Evolutionary conservation across 805 yeast genomes (phyloP).

Genomic region (Metschnikowia amazonensis): DNA sequence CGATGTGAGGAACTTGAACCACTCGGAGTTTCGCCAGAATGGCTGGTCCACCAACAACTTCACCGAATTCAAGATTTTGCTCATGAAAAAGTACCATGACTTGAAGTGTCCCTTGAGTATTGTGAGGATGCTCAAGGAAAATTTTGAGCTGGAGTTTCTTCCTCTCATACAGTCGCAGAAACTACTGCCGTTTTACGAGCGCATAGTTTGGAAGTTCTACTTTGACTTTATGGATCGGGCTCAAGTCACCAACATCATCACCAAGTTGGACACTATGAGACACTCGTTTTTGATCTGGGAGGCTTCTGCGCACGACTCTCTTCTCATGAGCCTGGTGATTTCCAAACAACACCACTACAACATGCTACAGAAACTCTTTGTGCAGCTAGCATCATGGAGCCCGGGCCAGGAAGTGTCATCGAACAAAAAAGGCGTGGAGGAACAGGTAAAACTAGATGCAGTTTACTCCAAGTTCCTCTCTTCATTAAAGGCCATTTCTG

Average conservation of each 20-base stretch:
- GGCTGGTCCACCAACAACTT: slow-evolving; percentile 23
- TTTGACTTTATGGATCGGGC: slow-evolving; percentile 28
- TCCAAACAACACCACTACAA: slow-evolving; percentile 17
- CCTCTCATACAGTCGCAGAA: slow-evolving; percentile 22
- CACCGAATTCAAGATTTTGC: slow-evolving; percentile 28
- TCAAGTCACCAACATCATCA: slow-evolving; percentile 24
- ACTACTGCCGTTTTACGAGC: slow-evolving; percentile 36
- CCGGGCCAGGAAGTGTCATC: too few species aligned
- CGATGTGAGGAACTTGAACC: slow-evolving; percentile 20
- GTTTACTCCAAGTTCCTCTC: slow-evolving; percentile 23
- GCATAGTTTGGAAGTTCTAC: slow-evolving; percentile 40
- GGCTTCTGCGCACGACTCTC: slow-evolving; percentile 21
- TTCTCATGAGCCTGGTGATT: slow-evolving; percentile 16
- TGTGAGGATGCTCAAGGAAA: slow-evolving; percentile 26
- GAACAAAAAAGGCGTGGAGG: too few species aligned
- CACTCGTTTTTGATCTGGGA: slow-evolving; percentile 40
- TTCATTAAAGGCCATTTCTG: slow-evolving; percentile 29
- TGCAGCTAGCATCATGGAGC: slow-evolving; percentile 20
- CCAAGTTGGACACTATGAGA: slow-evolving; percentile 19
- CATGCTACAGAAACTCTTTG: slow-evolving; percentile 25
- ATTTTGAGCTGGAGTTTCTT: slow-evolving; percentile 23
- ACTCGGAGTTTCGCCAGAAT: slow-evolving; percentile 18
- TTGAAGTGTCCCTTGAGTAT: slow-evolving; percentile 31
- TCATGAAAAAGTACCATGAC: slow-evolving; percentile 36
- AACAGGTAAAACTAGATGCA: too few species aligned